Evolutionary conservation across 768 basidiomycete species (phyloP).

Genomic region (Amanita pseudoporphyria): DNA sequence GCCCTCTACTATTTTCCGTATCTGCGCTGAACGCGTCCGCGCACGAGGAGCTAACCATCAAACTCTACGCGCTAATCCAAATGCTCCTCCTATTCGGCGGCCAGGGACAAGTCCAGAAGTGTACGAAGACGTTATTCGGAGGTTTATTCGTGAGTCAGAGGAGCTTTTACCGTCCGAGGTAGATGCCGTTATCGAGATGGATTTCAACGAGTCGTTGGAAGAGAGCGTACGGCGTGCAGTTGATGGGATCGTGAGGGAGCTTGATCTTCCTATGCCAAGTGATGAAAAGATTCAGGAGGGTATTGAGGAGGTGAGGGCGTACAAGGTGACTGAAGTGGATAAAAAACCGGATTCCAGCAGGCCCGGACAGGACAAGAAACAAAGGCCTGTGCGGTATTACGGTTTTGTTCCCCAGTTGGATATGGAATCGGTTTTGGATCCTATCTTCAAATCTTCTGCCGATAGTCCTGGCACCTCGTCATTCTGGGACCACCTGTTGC

Average conservation of each 20-base stretch:
- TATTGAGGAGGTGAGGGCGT: constrained; percentile 32
- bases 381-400: constrained; percentile 53
- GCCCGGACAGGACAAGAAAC: constrained; percentile 16
- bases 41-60: constrained; percentile 82
- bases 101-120: constrained; percentile 23
- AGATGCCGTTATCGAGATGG: constrained; percentile 62
- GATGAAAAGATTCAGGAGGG: constrained; percentile 50
- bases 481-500: constrained; percentile 39
- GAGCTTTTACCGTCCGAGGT: constrained; percentile 52
- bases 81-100: constrained; percentile 21
- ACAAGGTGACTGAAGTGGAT: constrained; percentile 24
- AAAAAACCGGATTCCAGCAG: constrained; percentile 12
- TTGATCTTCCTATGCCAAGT: constrained; percentile 44
- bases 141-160: constrained; percentile 60
- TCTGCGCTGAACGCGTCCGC: constrained; percentile 70
- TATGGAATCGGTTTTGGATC: constrained; percentile 36
- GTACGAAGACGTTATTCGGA: constrained; percentile 79
- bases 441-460: constrained; percentile 25
- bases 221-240: constrained; percentile 49
- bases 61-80: constrained; percentile 52
- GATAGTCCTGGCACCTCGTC: constrained; percentile 22
- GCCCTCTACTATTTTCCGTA: constrained; percentile 53
- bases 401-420: constrained; percentile 71
- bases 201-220: constrained; percentile 37
- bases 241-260: constrained; percentile 40